phyloP scores from a whole-genome alignment of 257 asterid genomes.

The Przewalskia tangutica region DNA sequence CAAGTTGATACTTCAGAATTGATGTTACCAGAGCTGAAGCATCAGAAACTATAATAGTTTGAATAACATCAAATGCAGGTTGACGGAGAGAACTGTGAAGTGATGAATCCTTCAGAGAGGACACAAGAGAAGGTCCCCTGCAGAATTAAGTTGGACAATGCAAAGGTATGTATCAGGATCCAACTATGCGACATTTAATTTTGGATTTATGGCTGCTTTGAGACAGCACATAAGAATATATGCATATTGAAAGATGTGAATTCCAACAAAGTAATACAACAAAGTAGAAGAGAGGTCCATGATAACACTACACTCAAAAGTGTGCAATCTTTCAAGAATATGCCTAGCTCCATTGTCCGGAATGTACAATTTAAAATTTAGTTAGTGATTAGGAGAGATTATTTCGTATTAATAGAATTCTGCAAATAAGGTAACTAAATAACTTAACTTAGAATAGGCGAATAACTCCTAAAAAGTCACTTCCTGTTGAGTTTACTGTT shows the following conservation, averaged over 20 bases:
- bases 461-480: neutral
- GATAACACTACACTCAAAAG: neutral
- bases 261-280: neutral
- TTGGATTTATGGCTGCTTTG: neutral
- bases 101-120: conserved; percentile 65
- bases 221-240: neutral
- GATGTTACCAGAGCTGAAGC: conserved; percentile 72
- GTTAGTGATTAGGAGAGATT: neutral
- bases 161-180: neutral
- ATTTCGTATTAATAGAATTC: neutral
- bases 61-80: conserved; percentile 89
- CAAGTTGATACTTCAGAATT: conserved; percentile 45
- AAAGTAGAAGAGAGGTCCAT: neutral
- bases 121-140: conserved; percentile 93
- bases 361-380: neutral
- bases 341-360: neutral
- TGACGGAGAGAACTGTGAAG: conserved; percentile 85
- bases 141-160: conserved; percentile 3
- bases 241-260: neutral
- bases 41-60: conserved; percentile 74
- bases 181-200: neutral
- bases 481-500: neutral
- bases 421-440: neutral
- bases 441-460: neutral
- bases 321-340: neutral